Conservation (phyloP, 345 rosid genomes). For the Abelmoschus esculentus region DNA sequence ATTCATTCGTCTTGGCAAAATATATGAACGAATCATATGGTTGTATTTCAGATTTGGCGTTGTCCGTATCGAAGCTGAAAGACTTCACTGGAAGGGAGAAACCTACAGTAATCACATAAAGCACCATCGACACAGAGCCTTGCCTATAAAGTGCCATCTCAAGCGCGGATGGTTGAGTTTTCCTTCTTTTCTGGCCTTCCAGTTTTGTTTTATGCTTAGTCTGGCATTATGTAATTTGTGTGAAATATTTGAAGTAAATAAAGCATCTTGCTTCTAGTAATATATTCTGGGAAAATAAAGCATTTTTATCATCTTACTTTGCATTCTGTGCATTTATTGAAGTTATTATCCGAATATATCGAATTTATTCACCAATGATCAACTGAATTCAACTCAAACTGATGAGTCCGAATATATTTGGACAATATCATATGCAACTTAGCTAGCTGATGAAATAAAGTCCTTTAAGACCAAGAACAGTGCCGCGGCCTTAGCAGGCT, state of each 20-base stretch:
- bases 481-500: slow-evolving; percentile 3
- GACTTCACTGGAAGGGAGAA: slow-evolving; percentile 86
- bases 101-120: slow-evolving; percentile 89
- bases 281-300: not conserved
- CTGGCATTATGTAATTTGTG: slow-evolving; percentile 13
- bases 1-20: slow-evolving; percentile 1
- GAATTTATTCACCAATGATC: too few relatives aligned
- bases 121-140: not conserved
- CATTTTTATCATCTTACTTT: not conserved
- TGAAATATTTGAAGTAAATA: slow-evolving; percentile 10
- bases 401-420: too few relatives aligned
- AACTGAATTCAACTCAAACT: too few relatives aligned
- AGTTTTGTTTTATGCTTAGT: slow-evolving; percentile 33
- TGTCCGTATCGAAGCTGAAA: slow-evolving; percentile 79
- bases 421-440: too few relatives aligned
- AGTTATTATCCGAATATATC: not conserved
- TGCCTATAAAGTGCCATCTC: slow-evolving; percentile 13
- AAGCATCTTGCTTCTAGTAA: not conserved
- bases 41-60: slow-evolving; percentile 62
- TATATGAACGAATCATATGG: slow-evolving; percentile 7
- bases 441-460: not conserved
- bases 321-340: not conserved
- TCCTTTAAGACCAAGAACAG: slow-evolving; percentile 4
- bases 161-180: not conserved
- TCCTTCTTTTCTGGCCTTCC: slow-evolving; percentile 7